These are phyloP conservation scores for Ampelocalamus luodianensis DNA, from an alignment of 176 grass and related monocot species.

Conservation along the genomic window DNA sequence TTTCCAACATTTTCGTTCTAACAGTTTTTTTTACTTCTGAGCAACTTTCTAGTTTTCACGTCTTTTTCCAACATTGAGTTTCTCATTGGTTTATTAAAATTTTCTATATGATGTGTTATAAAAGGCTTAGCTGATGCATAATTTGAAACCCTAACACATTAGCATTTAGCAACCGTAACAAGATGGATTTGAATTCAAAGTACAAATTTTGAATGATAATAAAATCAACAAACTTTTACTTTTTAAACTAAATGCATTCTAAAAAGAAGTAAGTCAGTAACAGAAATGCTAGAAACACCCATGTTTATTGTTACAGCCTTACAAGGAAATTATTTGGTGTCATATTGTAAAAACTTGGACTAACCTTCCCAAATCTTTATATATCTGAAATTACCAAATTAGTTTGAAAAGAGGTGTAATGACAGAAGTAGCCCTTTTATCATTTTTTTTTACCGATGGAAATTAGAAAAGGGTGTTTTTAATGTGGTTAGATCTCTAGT, in stretches of 20 bases:
- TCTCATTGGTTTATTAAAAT: neutral
- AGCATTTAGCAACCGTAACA: conserved; percentile 1
- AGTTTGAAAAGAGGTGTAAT: neutral
- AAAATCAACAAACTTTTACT: neutral
- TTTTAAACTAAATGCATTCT: neutral
- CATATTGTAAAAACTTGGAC: neutral
- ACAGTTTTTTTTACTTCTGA: neutral
- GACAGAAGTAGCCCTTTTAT: neutral
- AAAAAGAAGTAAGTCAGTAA: conserved; percentile 22
- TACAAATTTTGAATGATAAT: neutral
- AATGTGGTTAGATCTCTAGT: conserved; percentile 8
- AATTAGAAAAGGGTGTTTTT: neutral
- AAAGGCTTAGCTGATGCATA: conserved; percentile 11
- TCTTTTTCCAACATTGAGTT: neutral
- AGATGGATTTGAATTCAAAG: conserved; percentile 13
- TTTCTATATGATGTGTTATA: neutral
- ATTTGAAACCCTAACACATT: neutral
- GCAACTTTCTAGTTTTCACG: neutral
- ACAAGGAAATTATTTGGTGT: conserved; percentile 3
- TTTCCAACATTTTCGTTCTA: neutral
- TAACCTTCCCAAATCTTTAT: neutral
- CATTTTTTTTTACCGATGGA: neutral
- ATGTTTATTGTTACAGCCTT: conserved; percentile 1
- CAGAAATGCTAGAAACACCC: neutral
- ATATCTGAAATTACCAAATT: conserved; percentile 12